Percentiles rank a stretch among this genome's conserved stretches.
phyloP scores from a whole-genome alignment of 2,329 filamentous ascomycete genomes.

The Dendryphion nanum region DNA sequence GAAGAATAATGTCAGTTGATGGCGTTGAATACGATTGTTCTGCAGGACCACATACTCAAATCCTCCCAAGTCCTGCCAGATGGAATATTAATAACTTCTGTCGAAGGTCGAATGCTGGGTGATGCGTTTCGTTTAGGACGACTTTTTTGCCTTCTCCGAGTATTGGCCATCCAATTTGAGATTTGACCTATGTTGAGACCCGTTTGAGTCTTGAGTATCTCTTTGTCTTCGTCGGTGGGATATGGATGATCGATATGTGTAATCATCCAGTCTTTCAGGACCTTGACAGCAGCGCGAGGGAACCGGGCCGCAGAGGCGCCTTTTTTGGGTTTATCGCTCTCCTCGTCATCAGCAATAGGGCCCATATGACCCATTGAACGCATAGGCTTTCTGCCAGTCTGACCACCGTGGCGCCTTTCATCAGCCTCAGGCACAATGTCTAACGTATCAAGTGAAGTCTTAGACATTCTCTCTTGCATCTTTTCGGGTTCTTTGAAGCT shows the following conservation, averaged over 20 bases:
- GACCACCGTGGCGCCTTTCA: conserved; percentile 28
- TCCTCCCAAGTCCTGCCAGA: conserved; percentile 55
- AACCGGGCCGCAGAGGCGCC: conserved; percentile 53
- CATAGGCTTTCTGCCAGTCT: conserved; percentile 40
- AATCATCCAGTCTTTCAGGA: conserved; percentile 81
- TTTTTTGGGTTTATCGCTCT: conserved; percentile 25
- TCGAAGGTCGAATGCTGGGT: conserved; percentile 63
- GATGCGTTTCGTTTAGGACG: conserved; percentile 66
- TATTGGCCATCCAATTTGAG: conserved; percentile 90
- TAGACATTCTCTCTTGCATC: conserved; percentile 28
- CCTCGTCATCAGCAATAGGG: conserved; percentile 32
- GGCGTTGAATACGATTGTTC: background rate
- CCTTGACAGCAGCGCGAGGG: conserved; percentile 74
- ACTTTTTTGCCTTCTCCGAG: conserved; percentile 77
- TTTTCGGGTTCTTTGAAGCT: conserved; percentile 43
- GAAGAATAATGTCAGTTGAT: conserved; percentile 42
- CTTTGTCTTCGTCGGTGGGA: conserved; percentile 83
- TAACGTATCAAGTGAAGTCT: conserved; percentile 47
- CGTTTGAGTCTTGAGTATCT: conserved; percentile 72
- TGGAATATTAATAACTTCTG: conserved; percentile 72
- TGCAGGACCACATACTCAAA: conserved; percentile 28
- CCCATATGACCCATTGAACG: conserved; percentile 35
- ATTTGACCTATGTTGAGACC: conserved; percentile 82
- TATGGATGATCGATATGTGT: conserved; percentile 81
- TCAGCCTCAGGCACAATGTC: conserved; percentile 46